Evolutionary conservation across 148 eudicot genomes (phyloP).

Genomic region (Chenopodium suecicum): DNA sequence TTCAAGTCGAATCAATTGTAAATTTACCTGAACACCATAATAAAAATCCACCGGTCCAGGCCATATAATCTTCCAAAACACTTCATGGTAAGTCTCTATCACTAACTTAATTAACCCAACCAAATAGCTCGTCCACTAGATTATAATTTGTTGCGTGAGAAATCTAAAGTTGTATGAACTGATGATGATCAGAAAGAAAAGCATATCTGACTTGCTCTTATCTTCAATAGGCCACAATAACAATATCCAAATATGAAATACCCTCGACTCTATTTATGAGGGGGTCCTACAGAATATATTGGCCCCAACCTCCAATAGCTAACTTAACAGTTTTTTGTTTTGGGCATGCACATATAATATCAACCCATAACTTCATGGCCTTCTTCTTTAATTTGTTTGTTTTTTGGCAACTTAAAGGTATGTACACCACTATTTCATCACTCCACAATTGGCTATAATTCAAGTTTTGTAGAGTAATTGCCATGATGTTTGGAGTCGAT

Average conservation of each 20-base stretch:
- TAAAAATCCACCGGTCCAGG: no score
- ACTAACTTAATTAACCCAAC: neutral
- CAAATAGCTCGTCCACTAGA: neutral
- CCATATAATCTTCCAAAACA: no score
- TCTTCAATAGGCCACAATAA: neutral
- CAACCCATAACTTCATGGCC: constrained; percentile 11
- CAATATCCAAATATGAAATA: constrained; percentile 5
- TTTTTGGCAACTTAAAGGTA: no score
- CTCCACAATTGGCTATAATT: no score
- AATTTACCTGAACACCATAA: no score
- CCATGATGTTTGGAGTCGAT: no score
- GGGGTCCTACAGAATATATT: constrained; percentile 18
- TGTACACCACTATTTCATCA: no score
- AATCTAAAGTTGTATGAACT: neutral
- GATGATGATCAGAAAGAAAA: constrained; percentile 4
- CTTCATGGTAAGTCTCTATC: no score
- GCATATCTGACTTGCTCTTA: constrained; percentile 13
- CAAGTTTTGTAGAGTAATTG: no score
- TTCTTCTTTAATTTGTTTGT: neutral
- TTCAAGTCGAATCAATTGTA: no score
- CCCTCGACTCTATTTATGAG: neutral
- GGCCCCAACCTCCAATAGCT: constrained; percentile 25
- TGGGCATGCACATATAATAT: neutral
- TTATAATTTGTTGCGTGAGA: neutral
- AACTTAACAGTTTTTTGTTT: constrained; percentile 14